Conservation (phyloP, 768 basidiomycete genomes). For the Pholiota microspora region DNA sequence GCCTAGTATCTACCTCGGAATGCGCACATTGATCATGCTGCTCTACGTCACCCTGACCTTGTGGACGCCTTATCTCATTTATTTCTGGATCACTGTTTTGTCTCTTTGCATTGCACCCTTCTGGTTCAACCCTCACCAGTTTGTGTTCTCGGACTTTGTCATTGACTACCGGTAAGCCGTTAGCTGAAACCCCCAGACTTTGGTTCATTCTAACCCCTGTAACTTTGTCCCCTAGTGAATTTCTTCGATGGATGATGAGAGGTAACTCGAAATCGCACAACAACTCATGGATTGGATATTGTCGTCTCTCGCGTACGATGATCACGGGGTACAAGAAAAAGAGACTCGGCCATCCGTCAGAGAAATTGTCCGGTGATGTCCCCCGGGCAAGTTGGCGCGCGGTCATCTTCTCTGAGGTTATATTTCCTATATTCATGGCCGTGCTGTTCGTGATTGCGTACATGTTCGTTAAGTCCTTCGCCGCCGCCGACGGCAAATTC, state of each 20-base stretch:
- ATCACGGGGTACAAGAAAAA: conserved; percentile 99
- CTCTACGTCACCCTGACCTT: conserved; percentile 91
- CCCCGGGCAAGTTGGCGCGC: conserved; percentile 93
- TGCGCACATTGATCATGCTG: conserved; percentile 88
- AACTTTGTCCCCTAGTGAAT: conserved; percentile 61
- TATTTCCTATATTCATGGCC: conserved; percentile 86
- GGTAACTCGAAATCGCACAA: conserved; percentile 97
- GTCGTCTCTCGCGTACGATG: conserved; percentile 94
- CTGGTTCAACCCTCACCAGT: conserved; percentile 99
- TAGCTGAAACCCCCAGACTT: neutral
- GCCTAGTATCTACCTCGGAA: conserved; percentile 96
- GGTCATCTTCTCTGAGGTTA: conserved; percentile 82
- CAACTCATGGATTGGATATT: conserved; percentile 99
- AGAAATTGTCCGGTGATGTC: conserved; percentile 93
- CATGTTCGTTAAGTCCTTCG: conserved; percentile 92
- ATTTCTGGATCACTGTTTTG: conserved; percentile 97
- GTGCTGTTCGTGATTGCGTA: conserved; percentile 85
- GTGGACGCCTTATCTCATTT: conserved; percentile 91
- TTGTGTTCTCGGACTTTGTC: conserved; percentile 94
- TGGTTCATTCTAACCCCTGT: conserved; percentile 5
- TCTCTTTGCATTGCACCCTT: conserved; percentile 94
- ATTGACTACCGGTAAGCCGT: conserved; percentile 82
- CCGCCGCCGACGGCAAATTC: conserved; percentile 50
- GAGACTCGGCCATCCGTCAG: conserved; percentile 92
- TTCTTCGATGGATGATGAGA: conserved; percentile 97